Conservation (phyloP, 805 yeast genomes). For the Saccharomycopsis fodiens region DNA sequence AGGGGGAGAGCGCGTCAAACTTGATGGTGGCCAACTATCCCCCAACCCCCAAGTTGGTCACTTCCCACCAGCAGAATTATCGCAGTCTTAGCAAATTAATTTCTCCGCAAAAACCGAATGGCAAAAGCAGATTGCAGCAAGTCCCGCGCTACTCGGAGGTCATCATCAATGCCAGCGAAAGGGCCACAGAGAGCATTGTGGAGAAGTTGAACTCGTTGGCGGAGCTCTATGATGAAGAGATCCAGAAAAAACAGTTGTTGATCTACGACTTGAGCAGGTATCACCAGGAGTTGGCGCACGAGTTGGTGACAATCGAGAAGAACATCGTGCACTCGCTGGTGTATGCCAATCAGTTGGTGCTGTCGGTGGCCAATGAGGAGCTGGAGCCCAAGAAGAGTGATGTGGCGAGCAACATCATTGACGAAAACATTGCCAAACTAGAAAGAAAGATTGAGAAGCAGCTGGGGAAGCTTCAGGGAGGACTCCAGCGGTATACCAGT, state of each 20-base stretch:
- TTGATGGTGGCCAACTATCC: slow-evolving; percentile 15
- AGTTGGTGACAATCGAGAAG: slow-evolving; percentile 14
- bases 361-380: neutral
- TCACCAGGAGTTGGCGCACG: slow-evolving; percentile 14
- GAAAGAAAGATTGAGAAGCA: slow-evolving; percentile 21
- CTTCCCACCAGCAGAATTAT: slow-evolving; percentile 11
- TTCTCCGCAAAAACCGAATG: neutral
- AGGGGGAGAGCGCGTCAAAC: slow-evolving; percentile 25
- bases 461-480: slow-evolving; percentile 24
- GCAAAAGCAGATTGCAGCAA: slow-evolving; percentile 7
- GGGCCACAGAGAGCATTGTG: slow-evolving; percentile 42
- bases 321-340: slow-evolving; percentile 13
- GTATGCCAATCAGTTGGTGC: slow-evolving; percentile 3
- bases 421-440: slow-evolving; percentile 16
- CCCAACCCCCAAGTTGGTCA: slow-evolving; percentile 16
- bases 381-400: neutral
- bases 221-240: slow-evolving; percentile 45
- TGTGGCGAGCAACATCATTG: slow-evolving; percentile 9
- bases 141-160: slow-evolving; percentile 39
- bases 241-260: slow-evolving; percentile 42
- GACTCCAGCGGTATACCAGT: slow-evolving; percentile 23
- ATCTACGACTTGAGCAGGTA: slow-evolving; percentile 18
- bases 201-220: slow-evolving; percentile 41
- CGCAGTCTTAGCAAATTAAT: slow-evolving; percentile 17
- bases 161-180: slow-evolving; percentile 45